Conservation (phyloP, 129 eudicot genomes). For the Tagetes erecta region DNA sequence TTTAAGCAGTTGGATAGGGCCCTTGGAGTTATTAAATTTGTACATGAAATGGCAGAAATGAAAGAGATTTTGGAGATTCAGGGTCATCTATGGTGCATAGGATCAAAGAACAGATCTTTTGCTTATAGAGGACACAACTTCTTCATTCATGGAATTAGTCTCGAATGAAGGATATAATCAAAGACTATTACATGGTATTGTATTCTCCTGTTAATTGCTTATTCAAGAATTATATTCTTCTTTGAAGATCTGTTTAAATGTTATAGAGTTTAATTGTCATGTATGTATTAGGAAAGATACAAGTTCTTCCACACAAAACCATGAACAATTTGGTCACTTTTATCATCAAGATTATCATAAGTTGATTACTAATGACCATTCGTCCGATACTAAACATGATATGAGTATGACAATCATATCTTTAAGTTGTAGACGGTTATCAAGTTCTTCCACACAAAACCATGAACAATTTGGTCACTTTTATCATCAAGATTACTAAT, state of each 20-base stretch:
- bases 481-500: conserved; percentile 1
- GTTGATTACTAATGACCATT: conserved; percentile 10
- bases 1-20: conserved; percentile 71
- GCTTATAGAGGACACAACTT: conserved; percentile 59
- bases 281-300: background rate
- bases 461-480: background rate
- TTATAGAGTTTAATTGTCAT: background rate
- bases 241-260: too few species aligned
- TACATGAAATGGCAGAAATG: conserved; percentile 68
- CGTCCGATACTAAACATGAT: background rate
- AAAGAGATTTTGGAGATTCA: conserved; percentile 67
- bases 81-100: conserved; percentile 85
- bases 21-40: conserved; percentile 62
- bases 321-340: background rate
- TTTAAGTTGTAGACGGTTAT: background rate
- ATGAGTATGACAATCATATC: background rate
- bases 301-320: background rate
- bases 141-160: conserved; percentile 55
- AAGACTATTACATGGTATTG: conserved; percentile 13
- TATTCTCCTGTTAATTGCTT: conserved; percentile 12
- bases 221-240: background rate
- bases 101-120: conserved; percentile 49
- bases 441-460: background rate
- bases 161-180: conserved; percentile 21
- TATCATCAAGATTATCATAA: background rate